Percentiles rank a stretch among this genome's conserved stretches.
These are phyloP conservation scores for Claviceps digitariae DNA, from an alignment of 2,329 filamentous ascomycete genomes.

Conservation along the genomic window DNA sequence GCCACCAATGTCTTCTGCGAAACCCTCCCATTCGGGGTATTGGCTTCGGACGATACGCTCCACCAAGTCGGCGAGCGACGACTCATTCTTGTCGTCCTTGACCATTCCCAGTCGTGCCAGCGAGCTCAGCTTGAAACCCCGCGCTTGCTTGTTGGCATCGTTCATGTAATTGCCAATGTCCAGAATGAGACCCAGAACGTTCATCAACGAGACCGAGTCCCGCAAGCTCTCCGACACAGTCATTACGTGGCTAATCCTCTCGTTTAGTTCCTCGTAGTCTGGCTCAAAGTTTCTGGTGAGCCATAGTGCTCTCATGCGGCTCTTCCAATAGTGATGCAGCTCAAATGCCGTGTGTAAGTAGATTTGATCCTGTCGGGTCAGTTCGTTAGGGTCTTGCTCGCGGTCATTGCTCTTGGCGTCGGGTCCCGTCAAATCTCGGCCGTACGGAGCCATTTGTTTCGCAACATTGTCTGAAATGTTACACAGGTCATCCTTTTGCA, in stretches of 20 bases:
- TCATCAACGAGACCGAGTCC: slow-evolving; percentile 88
- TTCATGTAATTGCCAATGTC: slow-evolving; percentile 99
- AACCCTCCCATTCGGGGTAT: slow-evolving; percentile 89
- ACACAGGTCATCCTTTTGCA: slow-evolving; percentile 85
- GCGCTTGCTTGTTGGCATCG: slow-evolving; percentile 95
- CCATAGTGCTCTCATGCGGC: slow-evolving; percentile 79
- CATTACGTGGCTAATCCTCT: slow-evolving; percentile 76
- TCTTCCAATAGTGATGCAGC: slow-evolving; percentile 97
- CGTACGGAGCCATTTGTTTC: slow-evolving; percentile 89
- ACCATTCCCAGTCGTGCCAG: slow-evolving; percentile 90
- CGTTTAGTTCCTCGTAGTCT: slow-evolving; percentile 85
- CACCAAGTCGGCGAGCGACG: slow-evolving; percentile 86
- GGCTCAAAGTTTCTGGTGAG: slow-evolving; percentile 71
- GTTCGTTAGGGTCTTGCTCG: slow-evolving; percentile 74
- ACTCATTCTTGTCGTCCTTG: slow-evolving; percentile 98
- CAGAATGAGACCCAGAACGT: slow-evolving; percentile 86
- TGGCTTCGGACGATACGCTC: slow-evolving; percentile 94
- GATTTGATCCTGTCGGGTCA: slow-evolving; percentile 91
- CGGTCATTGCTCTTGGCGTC: slow-evolving; percentile 64
- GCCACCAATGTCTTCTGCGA: slow-evolving; percentile 68
- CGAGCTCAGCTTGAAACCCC: slow-evolving; percentile 94
- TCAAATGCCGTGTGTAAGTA: slow-evolving; percentile 90
- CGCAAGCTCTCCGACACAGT: slow-evolving; percentile 76
- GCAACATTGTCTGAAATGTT: slow-evolving; percentile 80
- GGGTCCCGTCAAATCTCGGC: slow-evolving; percentile 89